phyloP scores from a whole-genome alignment of 768 basidiomycete genomes.

The Mycena belliarum region DNA sequence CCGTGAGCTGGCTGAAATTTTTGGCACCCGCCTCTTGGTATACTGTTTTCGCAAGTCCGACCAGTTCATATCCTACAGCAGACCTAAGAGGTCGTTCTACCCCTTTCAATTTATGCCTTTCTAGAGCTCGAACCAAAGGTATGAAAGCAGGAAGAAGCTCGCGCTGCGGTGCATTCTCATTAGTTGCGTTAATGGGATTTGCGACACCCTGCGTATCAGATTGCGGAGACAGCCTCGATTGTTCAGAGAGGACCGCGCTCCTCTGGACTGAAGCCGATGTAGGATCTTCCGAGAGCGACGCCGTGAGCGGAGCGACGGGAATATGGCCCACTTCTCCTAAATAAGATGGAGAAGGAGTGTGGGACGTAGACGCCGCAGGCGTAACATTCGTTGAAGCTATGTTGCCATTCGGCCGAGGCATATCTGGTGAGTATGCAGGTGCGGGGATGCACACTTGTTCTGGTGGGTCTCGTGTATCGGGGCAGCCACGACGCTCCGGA shows the following conservation, averaged over 20 bases:
- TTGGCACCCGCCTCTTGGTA: conserved; percentile 33
- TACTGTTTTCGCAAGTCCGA: conserved; percentile 13
- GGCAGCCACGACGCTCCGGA: background rate
- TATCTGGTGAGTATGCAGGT: background rate
- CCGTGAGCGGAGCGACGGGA: no score
- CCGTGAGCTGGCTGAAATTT: conserved; percentile 34
- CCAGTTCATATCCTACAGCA: conserved; percentile 6
- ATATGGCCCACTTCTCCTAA: background rate
- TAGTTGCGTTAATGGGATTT: background rate
- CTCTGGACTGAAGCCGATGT: no score
- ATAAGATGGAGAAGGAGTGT: background rate
- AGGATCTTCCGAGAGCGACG: no score
- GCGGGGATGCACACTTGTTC: background rate
- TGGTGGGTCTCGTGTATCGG: background rate
- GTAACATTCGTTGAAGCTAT: background rate
- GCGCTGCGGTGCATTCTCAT: background rate
- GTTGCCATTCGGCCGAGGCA: background rate
- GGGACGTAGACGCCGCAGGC: background rate
- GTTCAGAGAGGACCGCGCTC: no score
- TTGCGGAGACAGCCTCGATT: no score
- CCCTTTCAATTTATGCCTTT: conserved; percentile 4
- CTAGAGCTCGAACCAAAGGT: conserved; percentile 1
- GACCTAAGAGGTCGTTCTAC: conserved; percentile 6
- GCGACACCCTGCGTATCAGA: no score
- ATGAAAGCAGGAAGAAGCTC: background rate